Percentiles rank a stretch among this genome's conserved stretches.
phyloP scores from a whole-genome alignment of 257 asterid genomes.

The Striga asiatica region DNA sequence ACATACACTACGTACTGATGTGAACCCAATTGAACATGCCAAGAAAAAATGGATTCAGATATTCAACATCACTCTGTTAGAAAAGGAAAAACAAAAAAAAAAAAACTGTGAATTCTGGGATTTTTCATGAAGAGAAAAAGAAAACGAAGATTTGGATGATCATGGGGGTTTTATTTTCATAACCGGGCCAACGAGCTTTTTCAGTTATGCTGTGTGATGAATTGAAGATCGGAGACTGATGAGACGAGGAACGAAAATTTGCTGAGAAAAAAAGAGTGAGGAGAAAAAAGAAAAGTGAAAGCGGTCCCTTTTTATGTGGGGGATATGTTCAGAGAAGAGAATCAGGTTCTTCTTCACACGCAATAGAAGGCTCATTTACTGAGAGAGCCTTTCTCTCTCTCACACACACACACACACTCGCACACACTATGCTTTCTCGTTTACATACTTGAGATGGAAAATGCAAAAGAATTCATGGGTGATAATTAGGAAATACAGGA shows the following conservation, averaged over 20 bases:
- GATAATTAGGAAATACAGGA: background rate
- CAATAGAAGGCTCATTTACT: constrained; percentile 17
- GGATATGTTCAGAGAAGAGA: constrained; percentile 54
- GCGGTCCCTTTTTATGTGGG: constrained; percentile 30
- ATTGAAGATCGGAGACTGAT: background rate
- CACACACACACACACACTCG: background rate
- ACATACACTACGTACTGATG: too few species aligned
- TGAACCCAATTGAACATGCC: too few species aligned
- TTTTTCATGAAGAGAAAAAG: background rate
- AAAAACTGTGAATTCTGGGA: background rate
- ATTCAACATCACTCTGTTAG: too few species aligned
- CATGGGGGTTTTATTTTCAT: background rate
- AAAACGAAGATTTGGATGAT: too few species aligned
- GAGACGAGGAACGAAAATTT: constrained; percentile 13
- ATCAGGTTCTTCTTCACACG: constrained; percentile 53
- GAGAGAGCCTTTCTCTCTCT: background rate
- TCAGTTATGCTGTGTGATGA: constrained; percentile 1
- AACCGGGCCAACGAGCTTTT: background rate
- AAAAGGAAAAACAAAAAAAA: too few species aligned
- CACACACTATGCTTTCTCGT: too few species aligned
- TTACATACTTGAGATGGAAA: constrained; percentile 18
- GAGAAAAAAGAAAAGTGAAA: constrained; percentile 22
- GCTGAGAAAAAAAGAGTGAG: constrained; percentile 14
- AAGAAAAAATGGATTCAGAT: background rate
- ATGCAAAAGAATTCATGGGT: constrained; percentile 1